A percentile compares a stretch with the other conserved stretches of the same genome.
Evolutionary conservation across 768 basidiomycete species (phyloP).

Genomic region (Paxillus involutus): DNA sequence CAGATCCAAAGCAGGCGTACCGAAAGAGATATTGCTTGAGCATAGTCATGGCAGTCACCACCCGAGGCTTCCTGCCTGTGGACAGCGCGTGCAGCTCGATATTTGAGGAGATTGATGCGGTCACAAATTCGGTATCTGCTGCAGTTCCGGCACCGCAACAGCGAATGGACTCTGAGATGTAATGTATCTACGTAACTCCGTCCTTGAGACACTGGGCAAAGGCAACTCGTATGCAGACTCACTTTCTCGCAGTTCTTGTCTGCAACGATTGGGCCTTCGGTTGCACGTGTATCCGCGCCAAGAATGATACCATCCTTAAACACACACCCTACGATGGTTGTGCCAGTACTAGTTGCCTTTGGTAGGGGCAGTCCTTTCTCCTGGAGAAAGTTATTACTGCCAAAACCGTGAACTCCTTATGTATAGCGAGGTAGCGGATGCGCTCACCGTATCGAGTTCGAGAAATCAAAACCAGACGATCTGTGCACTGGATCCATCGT

Average conservation of each 20-base stretch:
- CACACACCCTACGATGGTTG: slow-evolving; percentile 96
- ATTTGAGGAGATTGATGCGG: slow-evolving; percentile 93
- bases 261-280: slow-evolving; percentile 90
- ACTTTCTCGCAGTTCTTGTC: slow-evolving; percentile 99
- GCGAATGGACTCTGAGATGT: slow-evolving; percentile 90
- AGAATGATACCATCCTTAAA: slow-evolving; percentile 92
- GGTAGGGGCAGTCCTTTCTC: slow-evolving; percentile 73
- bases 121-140: slow-evolving; percentile 96
- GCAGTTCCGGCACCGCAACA: slow-evolving; percentile 99
- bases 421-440: not conserved
- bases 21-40: slow-evolving; percentile 92
- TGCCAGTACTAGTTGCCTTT: slow-evolving; percentile 90
- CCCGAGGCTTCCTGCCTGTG: slow-evolving; percentile 87
- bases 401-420: not conserved
- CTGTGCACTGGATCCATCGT: slow-evolving; percentile 49
- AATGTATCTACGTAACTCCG: slow-evolving; percentile 75
- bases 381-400: slow-evolving; percentile 70
- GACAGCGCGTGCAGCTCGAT: slow-evolving; percentile 91
- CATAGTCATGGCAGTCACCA: slow-evolving; percentile 99
- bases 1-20: slow-evolving; percentile 39
- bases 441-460: slow-evolving; percentile 66
- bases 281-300: slow-evolving; percentile 96
- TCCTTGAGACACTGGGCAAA: not conserved
- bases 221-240: slow-evolving; percentile 13
- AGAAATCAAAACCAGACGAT: slow-evolving; percentile 72